These are phyloP conservation scores for Cercospora sp. DNA, from an alignment of 2,329 filamentous ascomycete genomes.

Conservation along the genomic window DNA sequence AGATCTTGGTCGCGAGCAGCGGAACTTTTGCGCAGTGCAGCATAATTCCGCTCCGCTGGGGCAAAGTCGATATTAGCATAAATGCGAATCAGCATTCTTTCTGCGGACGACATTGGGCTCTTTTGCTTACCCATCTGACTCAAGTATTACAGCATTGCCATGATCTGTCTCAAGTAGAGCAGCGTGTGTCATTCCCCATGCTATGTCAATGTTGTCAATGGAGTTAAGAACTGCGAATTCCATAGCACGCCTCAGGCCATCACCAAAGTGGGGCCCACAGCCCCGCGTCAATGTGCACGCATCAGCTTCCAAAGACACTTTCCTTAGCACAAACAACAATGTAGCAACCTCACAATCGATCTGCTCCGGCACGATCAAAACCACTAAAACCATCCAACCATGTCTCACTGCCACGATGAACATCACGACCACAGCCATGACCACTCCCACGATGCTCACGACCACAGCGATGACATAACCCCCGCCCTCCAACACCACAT, in stretches of 20 bases:
- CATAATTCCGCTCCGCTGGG: not conserved
- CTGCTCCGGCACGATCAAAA: not conserved
- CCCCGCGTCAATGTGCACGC: not conserved
- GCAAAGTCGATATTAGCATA: not conserved
- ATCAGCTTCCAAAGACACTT: not conserved
- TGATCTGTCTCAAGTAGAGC: not conserved
- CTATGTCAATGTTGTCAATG: not conserved
- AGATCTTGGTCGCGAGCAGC: not conserved
- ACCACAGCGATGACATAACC: slow-evolving; percentile 89
- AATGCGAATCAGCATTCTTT: not conserved
- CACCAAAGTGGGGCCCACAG: not conserved
- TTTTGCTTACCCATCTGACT: too few species aligned
- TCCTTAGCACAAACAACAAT: not conserved
- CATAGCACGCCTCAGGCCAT: not conserved
- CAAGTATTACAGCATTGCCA: too few species aligned
- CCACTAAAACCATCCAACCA: slow-evolving; percentile 22
- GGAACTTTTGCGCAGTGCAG: not conserved
- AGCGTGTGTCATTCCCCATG: not conserved
- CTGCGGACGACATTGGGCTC: too few species aligned
- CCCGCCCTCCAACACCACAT: slow-evolving; percentile 88
- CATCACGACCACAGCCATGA: slow-evolving; percentile 47
- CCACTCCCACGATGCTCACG: slow-evolving; percentile 65
- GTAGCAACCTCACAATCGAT: not conserved
- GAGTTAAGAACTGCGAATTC: not conserved
- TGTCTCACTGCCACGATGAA: slow-evolving; percentile 54